phyloP scores from a whole-genome alignment of 1,284 basidiomycete species.

The Malassezia cuniculi region DNA sequence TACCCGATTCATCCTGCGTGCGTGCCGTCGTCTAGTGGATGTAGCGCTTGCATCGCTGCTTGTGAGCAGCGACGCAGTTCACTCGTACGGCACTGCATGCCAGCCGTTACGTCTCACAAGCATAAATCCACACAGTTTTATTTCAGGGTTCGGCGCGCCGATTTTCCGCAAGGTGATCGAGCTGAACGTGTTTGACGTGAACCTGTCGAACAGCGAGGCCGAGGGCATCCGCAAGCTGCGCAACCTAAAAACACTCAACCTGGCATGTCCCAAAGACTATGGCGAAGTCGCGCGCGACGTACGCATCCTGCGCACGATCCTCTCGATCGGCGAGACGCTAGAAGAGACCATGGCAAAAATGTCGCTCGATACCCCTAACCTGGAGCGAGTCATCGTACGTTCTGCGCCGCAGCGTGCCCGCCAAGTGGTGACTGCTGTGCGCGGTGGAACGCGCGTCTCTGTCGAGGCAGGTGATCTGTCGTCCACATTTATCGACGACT shows the following conservation, averaged over 20 bases:
- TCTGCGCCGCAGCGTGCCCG: not conserved
- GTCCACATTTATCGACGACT: slow-evolving; percentile 20
- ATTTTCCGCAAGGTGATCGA: slow-evolving; percentile 31
- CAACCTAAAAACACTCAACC: slow-evolving; percentile 24
- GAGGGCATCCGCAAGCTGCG: slow-evolving; percentile 31
- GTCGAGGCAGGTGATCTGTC: not conserved
- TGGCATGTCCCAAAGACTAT: slow-evolving; percentile 34
- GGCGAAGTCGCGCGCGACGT: slow-evolving; percentile 26
- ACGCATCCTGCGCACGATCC: slow-evolving; percentile 19
- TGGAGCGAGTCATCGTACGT: not conserved
- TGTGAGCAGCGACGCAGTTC: slow-evolving; percentile 23
- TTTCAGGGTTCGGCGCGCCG: slow-evolving; percentile 34
- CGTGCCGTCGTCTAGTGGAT: slow-evolving; percentile 30
- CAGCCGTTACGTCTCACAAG: slow-evolving; percentile 31
- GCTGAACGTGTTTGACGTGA: slow-evolving; percentile 33
- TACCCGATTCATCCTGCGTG: slow-evolving; percentile 24
- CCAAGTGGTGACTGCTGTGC: not conserved
- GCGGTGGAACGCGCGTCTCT: not conserved
- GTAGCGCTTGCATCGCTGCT: slow-evolving; percentile 36
- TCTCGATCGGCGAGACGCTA: slow-evolving; percentile 9
- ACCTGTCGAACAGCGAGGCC: slow-evolving; percentile 33
- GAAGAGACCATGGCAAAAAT: not conserved
- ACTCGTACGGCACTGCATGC: slow-evolving; percentile 37
- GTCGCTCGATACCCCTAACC: not conserved
- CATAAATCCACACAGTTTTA: slow-evolving; percentile 40